Base-by-base conservation (phyloP, 2,329 filamentous ascomycete species). In the Colletotrichum destructivum region DNA sequence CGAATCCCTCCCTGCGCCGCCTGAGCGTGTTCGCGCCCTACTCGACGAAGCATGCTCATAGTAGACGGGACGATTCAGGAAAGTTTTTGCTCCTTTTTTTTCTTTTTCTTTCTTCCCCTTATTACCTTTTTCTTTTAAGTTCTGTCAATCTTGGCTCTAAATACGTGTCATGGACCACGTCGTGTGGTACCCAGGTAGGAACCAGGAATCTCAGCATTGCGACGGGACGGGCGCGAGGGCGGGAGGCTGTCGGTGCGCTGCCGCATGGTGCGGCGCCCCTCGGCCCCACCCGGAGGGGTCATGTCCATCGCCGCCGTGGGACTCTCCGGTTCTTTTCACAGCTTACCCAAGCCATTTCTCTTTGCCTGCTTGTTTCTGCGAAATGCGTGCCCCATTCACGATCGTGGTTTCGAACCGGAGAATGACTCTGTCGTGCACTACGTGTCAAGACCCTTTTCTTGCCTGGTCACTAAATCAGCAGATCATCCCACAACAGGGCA, bases 271-370 rank as follows among this genome's bases (percentile, higher is more conserved):
- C 26, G 13, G 59, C 21, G 38, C n/a, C 60, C 23, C 35, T 40
- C n/a, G 46, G 60, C 46, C 40, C 46, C 46, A 31, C 60, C n/a
- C 35, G 46, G 60, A 31, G n/a, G 47, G 60, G 31, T 31, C 31
- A 31, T 18, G 60, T 51, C 60, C 15, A 12, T 51, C 47, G 54
- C 54, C 35, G 38, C 51, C 21, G 49, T 49, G 54, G 13, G 35
- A 8, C 31, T 1, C 54, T n/a, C 46, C 12, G 31, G 21, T 5
- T 7, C 16, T n/a, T n/a, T 55, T 55, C 31, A 31, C 52, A 31
- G 31, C 52, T 55, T 18, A n/a, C 16, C 35, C 52, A 3, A 7
- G 15, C 52, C 31, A 38, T 21, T 35, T 23, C 13, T 55, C 26
- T 38, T 5, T 21, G 18, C 11, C 7, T n/a, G 35, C 26, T 55